Percentiles rank a stretch among this genome's conserved stretches.
These are phyloP conservation scores for Alternaria conjuncta DNA, from an alignment of 2,329 filamentous ascomycete species.

Conservation along the genomic window DNA sequence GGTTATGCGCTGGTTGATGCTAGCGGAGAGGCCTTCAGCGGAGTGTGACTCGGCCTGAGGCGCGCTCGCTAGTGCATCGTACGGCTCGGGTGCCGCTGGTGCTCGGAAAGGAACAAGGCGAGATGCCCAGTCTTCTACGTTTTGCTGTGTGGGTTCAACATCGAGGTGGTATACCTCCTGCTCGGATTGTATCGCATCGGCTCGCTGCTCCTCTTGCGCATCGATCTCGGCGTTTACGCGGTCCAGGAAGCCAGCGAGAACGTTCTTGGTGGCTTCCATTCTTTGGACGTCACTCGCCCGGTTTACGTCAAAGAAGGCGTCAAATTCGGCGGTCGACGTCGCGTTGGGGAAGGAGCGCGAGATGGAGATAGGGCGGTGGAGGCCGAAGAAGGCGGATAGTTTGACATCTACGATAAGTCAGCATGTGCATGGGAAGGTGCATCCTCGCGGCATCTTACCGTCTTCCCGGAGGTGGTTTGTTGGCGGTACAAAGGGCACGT, in stretches of 20 bases:
- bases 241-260: conserved; percentile 53
- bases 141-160: conserved; percentile 34
- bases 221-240: conserved; percentile 45
- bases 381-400: conserved; percentile 91
- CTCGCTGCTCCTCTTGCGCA: conserved; percentile 42
- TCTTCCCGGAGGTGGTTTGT: conserved; percentile 74
- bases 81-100: conserved; percentile 77
- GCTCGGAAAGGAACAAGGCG: conserved; percentile 77
- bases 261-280: conserved; percentile 51
- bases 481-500: conserved; percentile 71
- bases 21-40: conserved; percentile 24
- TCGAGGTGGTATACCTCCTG: conserved; percentile 44
- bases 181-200: conserved; percentile 48
- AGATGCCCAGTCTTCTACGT: conserved; percentile 55
- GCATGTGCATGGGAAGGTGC: background rate
- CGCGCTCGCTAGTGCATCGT: conserved; percentile 44
- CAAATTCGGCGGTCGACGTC: conserved; percentile 77
- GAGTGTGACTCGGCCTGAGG: conserved; percentile 21
- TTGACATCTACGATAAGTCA: conserved; percentile 72
- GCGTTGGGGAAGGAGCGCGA: conserved; percentile 65
- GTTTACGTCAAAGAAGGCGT: conserved; percentile 75
- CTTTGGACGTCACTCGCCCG: conserved; percentile 59
- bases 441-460: conserved; percentile 53
- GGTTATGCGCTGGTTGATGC: conserved; percentile 46
- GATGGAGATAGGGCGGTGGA: conserved; percentile 90